Percentiles rank a stretch among this genome's conserved stretches.
Conservation (phyloP, 257 asterid genomes). For the Nemophila menziesii region DNA sequence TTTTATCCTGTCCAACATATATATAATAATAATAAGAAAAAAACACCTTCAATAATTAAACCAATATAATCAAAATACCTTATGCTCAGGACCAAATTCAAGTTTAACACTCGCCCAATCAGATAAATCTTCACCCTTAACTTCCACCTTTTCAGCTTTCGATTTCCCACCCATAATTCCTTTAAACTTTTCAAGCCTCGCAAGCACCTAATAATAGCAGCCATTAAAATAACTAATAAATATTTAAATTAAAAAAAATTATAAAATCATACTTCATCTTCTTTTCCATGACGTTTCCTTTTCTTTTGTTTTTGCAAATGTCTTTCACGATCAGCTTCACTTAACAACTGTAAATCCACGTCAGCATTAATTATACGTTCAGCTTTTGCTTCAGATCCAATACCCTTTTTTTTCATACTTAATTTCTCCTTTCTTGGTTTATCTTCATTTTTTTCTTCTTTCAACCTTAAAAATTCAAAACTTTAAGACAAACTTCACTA, state of each 20-base stretch:
- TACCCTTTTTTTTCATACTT: slow-evolving; percentile 69
- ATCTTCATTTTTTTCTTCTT: slow-evolving; percentile 35
- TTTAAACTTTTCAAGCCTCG: slow-evolving; percentile 67
- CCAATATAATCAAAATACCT: too few species aligned
- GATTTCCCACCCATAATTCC: slow-evolving; percentile 37
- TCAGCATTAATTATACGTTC: slow-evolving; percentile 75
- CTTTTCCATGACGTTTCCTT: slow-evolving; percentile 89
- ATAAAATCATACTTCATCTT: slow-evolving; percentile 53
- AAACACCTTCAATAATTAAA: too few species aligned
- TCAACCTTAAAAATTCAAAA: slow-evolving; percentile 33
- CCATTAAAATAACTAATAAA: slow-evolving; percentile 12
- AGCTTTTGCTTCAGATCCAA: slow-evolving; percentile 89
- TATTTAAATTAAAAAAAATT: slow-evolving; percentile 2
- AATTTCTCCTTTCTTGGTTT: slow-evolving; percentile 58
- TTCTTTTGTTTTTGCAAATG: slow-evolving; percentile 70
- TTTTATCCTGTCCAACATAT: too few species aligned
- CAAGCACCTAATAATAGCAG: slow-evolving; percentile 51
- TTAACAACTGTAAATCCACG: slow-evolving; percentile 78
- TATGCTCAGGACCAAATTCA: slow-evolving; percentile 64
- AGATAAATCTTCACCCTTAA: slow-evolving; percentile 39
- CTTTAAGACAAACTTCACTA: not conserved
- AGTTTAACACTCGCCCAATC: slow-evolving; percentile 55
- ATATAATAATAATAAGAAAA: too few species aligned
- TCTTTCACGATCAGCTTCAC: slow-evolving; percentile 76
- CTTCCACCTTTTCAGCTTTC: slow-evolving; percentile 24